Evolutionary conservation across 2,329 filamentous ascomycete species (phyloP).

Genomic region (Ascomycota sp.): DNA sequence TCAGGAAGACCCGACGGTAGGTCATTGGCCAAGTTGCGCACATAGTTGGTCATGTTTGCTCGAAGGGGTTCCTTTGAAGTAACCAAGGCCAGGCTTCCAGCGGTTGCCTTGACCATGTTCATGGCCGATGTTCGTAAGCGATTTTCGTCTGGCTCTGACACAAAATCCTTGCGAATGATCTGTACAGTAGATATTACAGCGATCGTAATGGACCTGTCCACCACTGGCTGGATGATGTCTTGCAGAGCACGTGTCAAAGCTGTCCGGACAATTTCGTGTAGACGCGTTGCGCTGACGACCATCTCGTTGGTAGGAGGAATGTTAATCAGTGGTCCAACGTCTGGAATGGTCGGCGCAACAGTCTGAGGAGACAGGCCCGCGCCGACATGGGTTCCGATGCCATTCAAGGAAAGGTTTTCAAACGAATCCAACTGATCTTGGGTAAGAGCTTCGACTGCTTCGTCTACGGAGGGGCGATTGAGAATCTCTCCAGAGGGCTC

Average conservation of each 20-base stretch:
- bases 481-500: constrained; percentile 72
- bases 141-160: constrained; percentile 74
- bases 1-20: constrained; percentile 71
- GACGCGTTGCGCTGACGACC: constrained; percentile 45
- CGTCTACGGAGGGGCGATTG: constrained; percentile 44
- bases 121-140: constrained; percentile 68
- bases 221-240: constrained; percentile 92
- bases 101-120: constrained; percentile 84
- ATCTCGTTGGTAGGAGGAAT: constrained; percentile 65
- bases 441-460: constrained; percentile 33
- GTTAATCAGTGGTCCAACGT: constrained; percentile 55
- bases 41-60: constrained; percentile 93
- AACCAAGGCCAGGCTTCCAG: constrained; percentile 83
- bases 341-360: constrained; percentile 61
- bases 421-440: constrained; percentile 58
- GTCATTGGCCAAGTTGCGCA: constrained; percentile 45
- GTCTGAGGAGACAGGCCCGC: constrained; percentile 56
- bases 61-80: constrained; percentile 92
- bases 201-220: constrained; percentile 92
- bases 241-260: constrained; percentile 77
- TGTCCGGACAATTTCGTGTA: constrained; percentile 57
- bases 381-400: constrained; percentile 43
- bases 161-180: constrained; percentile 89
- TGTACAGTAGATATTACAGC: constrained; percentile 90
- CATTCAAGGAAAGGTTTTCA: constrained; percentile 59